Evolutionary conservation across 805 yeast genomes (phyloP).

Genomic region (Saccharomycopsis oosterbeekiorum): DNA sequence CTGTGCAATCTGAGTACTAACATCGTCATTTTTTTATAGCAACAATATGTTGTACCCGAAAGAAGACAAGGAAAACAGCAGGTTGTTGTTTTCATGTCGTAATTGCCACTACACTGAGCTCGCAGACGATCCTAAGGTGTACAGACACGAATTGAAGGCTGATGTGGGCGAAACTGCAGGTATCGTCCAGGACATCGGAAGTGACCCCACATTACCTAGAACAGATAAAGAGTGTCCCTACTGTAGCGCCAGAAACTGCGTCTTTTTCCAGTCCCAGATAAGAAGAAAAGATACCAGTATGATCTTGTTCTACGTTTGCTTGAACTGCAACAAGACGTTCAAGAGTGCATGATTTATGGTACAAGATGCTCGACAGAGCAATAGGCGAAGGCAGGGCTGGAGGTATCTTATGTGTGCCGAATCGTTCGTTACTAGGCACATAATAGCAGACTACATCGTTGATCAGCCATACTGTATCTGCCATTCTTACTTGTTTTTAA

Average conservation of each 20-base stretch:
- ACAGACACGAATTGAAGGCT: constrained; percentile 85
- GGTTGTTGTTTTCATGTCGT: constrained; percentile 82
- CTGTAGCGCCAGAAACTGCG: constrained; percentile 83
- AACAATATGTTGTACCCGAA: constrained; percentile 97
- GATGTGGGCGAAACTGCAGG: constrained; percentile 47
- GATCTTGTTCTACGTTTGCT: constrained; percentile 89
- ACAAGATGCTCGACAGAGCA: too few species aligned
- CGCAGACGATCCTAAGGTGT: constrained; percentile 80
- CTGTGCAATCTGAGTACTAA: background rate
- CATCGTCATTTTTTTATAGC: constrained; percentile 27
- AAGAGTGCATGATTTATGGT: constrained; percentile 8
- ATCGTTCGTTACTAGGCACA: too few species aligned
- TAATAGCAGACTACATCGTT: too few species aligned
- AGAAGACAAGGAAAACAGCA: constrained; percentile 70
- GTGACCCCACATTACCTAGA: constrained; percentile 96
- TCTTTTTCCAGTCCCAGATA: constrained; percentile 95
- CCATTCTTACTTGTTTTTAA: too few species aligned
- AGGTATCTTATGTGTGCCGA: background rate
- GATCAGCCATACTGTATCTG: too few species aligned
- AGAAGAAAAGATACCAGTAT: constrained; percentile 90
- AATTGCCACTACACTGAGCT: constrained; percentile 90
- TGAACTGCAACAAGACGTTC: constrained; percentile 40
- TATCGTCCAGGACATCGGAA: constrained; percentile 34
- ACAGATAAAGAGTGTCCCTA: constrained; percentile 89
- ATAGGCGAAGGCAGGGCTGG: background rate